Base-by-base conservation (phyloP, 1,284 basidiomycete species). In the Tranzscheliella williamsii region DNA sequence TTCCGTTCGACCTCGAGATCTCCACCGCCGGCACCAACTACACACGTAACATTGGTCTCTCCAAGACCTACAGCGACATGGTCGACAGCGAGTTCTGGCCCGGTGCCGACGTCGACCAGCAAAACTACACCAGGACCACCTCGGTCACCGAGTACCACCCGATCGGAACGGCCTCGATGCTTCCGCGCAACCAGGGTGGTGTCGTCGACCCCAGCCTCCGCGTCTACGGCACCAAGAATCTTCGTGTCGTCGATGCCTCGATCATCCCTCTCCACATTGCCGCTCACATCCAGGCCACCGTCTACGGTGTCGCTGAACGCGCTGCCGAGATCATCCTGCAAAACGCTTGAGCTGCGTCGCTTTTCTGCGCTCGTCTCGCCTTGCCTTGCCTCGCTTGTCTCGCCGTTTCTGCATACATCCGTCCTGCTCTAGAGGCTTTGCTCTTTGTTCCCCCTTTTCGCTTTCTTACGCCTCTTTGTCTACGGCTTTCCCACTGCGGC, bases 201-300 rank as follows among this genome's bases (percentile, higher is more conserved):
- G 86, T 87, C 36, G 85, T 88, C 35, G 84, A 85, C 73, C 78
- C 84, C 17, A 79, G 83, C 44, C 78, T 88, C 30, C 79, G 80
- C 65, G 86, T 87, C 8, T 85, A 87, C 75, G 86, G 86, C 24
- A 81, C 83, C 4, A 70, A 81, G 73, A 87, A 87, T 80, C 80
- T 90, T 63, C 73, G 79, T 32, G 77, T 81, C 13, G 70, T 79
- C 33, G 80, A 81, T 45, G 73, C 79, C 16, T 69, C 65, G 0
- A 70, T 79, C 37, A 73, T 75, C 32, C 70, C 71, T 24, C 34
- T 73, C 6, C 64, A 74, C 38, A 37, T 76, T 29, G 63, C 68
- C 18, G 66, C 88, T 86, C 35, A 83, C 88, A 54, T 84, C 88
- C 61, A 66, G 65, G 57, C 70, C 5, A 70, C 73, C 32, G 53